These are phyloP conservation scores for Phialemoniopsis sp. DNA, from an alignment of 2,329 filamentous ascomycete genomes.

Conservation along the genomic window DNA sequence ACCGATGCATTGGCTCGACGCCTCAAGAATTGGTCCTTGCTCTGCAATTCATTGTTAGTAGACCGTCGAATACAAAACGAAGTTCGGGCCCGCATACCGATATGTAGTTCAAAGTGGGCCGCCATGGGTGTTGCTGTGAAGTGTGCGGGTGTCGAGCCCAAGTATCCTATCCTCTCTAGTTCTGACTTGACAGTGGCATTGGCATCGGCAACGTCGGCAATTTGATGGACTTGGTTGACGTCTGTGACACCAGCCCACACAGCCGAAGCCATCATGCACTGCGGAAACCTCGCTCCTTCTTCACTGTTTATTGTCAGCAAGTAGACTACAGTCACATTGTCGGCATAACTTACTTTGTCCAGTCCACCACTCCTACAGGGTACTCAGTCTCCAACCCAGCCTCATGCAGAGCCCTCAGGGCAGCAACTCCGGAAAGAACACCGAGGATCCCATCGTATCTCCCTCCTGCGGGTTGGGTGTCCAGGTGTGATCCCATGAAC, in stretches of 20 bases:
- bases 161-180: conserved; percentile 67
- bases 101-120: conserved; percentile 80
- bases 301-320: conserved; percentile 43
- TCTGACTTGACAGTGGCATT: conserved; percentile 66
- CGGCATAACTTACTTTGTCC: conserved; percentile 56
- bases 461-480: conserved; percentile 61
- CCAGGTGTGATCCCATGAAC: conserved; percentile 67
- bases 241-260: conserved; percentile 60
- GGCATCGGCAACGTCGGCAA: conserved; percentile 55
- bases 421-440: conserved; percentile 68
- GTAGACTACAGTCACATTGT: no score
- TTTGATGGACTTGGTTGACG: no score
- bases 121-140: conserved; percentile 62
- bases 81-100: conserved; percentile 22
- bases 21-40: conserved; percentile 73
- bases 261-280: conserved; percentile 69
- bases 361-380: conserved; percentile 72
- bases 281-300: conserved; percentile 76
- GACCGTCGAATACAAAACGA: no score
- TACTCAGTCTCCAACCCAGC: conserved; percentile 64
- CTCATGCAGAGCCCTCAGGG: conserved; percentile 64
- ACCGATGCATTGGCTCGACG: conserved; percentile 58
- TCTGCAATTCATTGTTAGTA: conserved; percentile 32
- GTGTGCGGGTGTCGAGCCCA: conserved; percentile 54
- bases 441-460: conserved; percentile 77